Base-by-base conservation (phyloP, 164 flowering plant species). In the Aristolochia contorta region DNA sequence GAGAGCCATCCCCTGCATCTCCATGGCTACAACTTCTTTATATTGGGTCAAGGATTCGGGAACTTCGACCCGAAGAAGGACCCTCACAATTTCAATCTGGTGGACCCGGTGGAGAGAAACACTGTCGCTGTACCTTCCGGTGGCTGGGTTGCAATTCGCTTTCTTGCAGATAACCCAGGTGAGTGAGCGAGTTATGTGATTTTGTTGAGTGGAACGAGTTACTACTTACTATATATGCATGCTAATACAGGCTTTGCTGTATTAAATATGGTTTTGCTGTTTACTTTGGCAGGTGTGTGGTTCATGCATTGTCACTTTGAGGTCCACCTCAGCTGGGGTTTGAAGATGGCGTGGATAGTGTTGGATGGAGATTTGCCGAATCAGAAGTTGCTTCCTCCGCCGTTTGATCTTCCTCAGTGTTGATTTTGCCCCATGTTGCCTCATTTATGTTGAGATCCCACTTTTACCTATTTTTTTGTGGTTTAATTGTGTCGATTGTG, bases 81-180 rank as follows among this genome's bases (percentile, higher is more conserved):
- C 25, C 79, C 78, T 1, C 19, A 60, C 16, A 79, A 70, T 4
- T 81, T 77, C 68, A 83, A 83, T 50, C 69, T 80, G 10, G 71
- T 76, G 0, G 85, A 83, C 22, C 87, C 87, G 0, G 59, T 60
- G 0, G 84, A 80, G 70, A 75, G 85, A 71, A 83, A 81, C 66
- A 83, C 87, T 0, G 25, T 69, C 2, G 79, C 83, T 1, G 79
- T 83, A n/a, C 88, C 85, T 0, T 48, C 82, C 5, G 85, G 82
- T 2, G 87, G 85, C 7, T 83, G 87, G 87, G 61, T 68, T 12
- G 85, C 82, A 24, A 66, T 83, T 60, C 80, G 85, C 10, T 83
- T 83, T 65, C 54, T 67, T 0, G 82, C 85, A 4, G 84, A 83
- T 61, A 83, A 83, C 58, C 88, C 85, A 69, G 84, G 84, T 80